Base-by-base conservation (phyloP, 2,329 filamentous ascomycete species). In the Colletotrichum sp. region DNA sequence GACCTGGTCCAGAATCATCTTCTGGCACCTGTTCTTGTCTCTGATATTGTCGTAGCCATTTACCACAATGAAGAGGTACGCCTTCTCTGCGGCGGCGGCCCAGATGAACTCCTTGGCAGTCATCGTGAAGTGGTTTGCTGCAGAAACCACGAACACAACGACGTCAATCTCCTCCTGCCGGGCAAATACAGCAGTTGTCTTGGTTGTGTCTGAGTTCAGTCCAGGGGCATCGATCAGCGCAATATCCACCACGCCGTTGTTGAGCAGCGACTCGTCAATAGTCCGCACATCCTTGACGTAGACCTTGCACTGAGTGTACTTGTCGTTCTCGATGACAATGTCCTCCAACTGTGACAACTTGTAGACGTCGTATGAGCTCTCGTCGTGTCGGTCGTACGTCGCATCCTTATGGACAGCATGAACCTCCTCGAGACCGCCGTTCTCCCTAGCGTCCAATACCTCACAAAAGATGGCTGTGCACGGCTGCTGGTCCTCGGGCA, bases 391-490 rank as follows among this genome's bases (percentile, higher is more conserved):
- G 84, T 97, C 93, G 84, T 99, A 99, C 6, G 88, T 85, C 18
- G 89, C 85, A 77, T 96, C 92, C 82, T 94, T 96, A 82, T 98
- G 96, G 16, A 99, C 94, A 0, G 96, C 97, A 82, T 99, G 97
- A 1, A 99, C 97, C 84, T 99, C 97, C 84, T 99, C 97, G 3
- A 98, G 84, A 3, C 95, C 95, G 34, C 92, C 93, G 81, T 99
- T 99, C 83, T 98, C 96, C 78, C 95, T 92, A 7, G 95, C 94
- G 84, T 99, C 96, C 74, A 99, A 86, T 4, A 99, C 97, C 83
- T 99, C 97, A 83, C 97, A 99, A 86, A 99, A 99, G 73, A 99
- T 98, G 85, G 95, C 97, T 3, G 97, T 99, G 85, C 97, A 99
- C 3, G 97, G 97, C 82, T 99, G 97, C 84, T 99, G 96, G 80